Evolutionary conservation across 1,284 basidiomycete genomes (phyloP), one percentile per base, ranked within the genome.

Genomic region (Coniferiporia weirii): DNA sequence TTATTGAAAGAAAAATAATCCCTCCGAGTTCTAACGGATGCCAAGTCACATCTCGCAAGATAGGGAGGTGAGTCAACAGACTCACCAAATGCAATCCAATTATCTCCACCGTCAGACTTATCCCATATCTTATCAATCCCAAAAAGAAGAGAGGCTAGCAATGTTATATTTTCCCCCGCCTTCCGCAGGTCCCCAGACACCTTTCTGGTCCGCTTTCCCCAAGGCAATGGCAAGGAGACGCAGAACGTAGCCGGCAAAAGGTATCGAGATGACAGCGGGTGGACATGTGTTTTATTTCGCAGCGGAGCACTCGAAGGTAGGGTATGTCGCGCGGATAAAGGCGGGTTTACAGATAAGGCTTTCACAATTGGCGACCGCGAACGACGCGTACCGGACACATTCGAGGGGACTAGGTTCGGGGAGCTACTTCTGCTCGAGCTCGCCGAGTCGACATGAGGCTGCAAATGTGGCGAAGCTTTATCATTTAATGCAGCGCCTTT

Each of bases 131-230:
- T 65, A 57, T 59, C 69, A 60, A 59, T 70, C 19, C 77, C 78
- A 61, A 74, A 80, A 34, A 78, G 67, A 12, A 85, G 73, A 9
- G 83, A 83, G n/a, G 70, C 72, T 20, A 84, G 65, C 1, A 89
- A 73, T 12, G 87, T 66, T 17, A 76, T 60, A 44, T 77, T 79
- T 70, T 89, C 86, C 13, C 77, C 77, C 7, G 79, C 76, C 65
- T 81, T 80, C 61, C 83, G 74, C 20, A 77, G 73, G 66, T 87
- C 85, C 51, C 85, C 75, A 19, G 75, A 73, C 60, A 84, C 75
- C 45, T 70, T 73, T 68, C 73, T 78, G 34, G 64, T 65, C 60
- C 67, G 70, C 19, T 69, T 66, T 3, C 73, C 74, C 49, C 76
- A 71, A 12, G 78, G 76, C 17, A 83, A 58, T 9, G 71, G 73